Base-by-base conservation (phyloP, 2,329 filamentous ascomycete genomes). In the Aspergillus caelatus region DNA sequence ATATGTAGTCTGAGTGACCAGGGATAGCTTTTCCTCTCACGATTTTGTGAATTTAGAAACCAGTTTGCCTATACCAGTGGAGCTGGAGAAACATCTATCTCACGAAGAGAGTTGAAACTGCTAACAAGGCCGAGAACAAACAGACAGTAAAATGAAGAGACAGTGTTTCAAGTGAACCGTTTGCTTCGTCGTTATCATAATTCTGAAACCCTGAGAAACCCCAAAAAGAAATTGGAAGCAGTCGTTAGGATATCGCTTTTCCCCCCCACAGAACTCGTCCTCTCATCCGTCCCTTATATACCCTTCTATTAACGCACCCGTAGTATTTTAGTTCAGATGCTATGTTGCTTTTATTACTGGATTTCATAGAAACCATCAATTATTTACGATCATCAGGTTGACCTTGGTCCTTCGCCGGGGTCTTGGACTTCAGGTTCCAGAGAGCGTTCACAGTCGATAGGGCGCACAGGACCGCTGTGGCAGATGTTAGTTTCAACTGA, bases 381-480 rank as follows among this genome's bases (percentile, higher is more conserved):
- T 39, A 32, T n/a, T 36, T 32, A 21, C 11, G 8, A 26, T 11
- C 14, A 11, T 23, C 52, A 19, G 32, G 16, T 28, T 52, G 9
- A 12, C 36, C 34, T 28, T n/a, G 14, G 11, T 11, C 4, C 8
- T 12, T 28, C 5, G 30, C n/a, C 28, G 32, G 56, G 14, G 30
- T 19, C 39, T 34, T 54, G 1, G 55, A 41, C 21, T 46, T 39
- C 19, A 62, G 39, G 32, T 62, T 62, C 36, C 36, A 39, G 3
- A 55, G 55, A 6, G 58, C 39, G 16, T 60, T 60, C 5, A 60
- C 19, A 26, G 46, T 62, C 23, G 68, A 69, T 4, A 66, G 28
- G 5, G 61, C 59, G 39, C 68, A 70, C 8, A 71, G 58, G 12
- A 58, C 64, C 53, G 67, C 68, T 71, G 48, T 14, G 21, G 6